These are phyloP conservation scores for Dalbergia cochinchinensis DNA, from an alignment of 306 rosid genomes.

Conservation along the genomic window DNA sequence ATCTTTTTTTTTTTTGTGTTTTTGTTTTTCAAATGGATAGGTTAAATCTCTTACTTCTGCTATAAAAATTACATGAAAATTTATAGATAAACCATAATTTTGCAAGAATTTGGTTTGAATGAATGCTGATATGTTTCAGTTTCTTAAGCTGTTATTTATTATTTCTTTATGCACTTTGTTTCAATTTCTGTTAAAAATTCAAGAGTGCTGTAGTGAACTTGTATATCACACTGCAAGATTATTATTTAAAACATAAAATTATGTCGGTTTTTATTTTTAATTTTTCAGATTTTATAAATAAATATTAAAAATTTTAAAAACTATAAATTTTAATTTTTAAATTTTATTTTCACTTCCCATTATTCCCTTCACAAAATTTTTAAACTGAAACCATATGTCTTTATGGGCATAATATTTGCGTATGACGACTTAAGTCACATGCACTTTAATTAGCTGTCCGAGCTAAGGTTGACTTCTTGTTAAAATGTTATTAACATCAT, in stretches of 20 bases:
- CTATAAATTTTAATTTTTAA: too few species aligned
- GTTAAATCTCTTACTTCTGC: not conserved
- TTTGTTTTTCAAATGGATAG: not conserved
- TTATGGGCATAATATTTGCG: not conserved
- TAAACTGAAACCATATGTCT: not conserved
- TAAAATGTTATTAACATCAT: slow-evolving; percentile 25
- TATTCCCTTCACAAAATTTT: too few species aligned
- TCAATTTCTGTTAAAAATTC: not conserved
- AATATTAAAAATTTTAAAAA: too few species aligned
- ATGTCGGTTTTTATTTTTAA: too few species aligned
- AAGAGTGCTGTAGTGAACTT: too few species aligned
- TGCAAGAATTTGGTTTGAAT: not conserved
- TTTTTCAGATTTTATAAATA: too few species aligned
- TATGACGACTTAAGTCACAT: too few species aligned
- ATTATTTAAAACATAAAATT: not conserved
- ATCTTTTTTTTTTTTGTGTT: not conserved
- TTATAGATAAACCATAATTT: not conserved
- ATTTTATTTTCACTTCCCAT: too few species aligned
- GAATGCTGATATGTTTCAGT: too few species aligned
- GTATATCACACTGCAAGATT: too few species aligned
- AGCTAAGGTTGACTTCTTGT: not conserved
- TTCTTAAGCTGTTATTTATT: too few species aligned
- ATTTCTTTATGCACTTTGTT: not conserved
- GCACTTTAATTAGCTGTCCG: not conserved
- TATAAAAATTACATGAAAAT: not conserved